A percentile compares a stretch with the other conserved stretches of the same genome.
Conservation (phyloP, 345 rosid species). For the Angophora floribunda region DNA sequence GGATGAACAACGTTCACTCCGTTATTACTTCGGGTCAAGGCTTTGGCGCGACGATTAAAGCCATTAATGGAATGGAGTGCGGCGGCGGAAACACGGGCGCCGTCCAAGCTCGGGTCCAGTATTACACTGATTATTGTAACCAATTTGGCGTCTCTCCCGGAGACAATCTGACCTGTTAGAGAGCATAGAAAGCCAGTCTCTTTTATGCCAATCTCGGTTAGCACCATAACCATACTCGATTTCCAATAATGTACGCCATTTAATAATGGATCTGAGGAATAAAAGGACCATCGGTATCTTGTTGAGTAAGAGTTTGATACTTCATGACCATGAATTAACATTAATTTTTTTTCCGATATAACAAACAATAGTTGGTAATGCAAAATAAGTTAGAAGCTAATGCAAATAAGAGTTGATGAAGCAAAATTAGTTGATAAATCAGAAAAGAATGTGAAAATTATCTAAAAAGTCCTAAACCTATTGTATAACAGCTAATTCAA, state of each 20-base stretch:
- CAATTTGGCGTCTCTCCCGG: not conserved
- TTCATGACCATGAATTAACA: not conserved
- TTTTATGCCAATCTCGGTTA: not conserved
- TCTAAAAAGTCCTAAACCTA: no score
- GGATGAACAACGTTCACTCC: conserved; percentile 37
- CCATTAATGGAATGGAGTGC: conserved; percentile 41
- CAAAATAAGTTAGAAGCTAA: not conserved
- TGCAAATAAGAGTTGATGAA: not conserved
- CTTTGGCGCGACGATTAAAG: conserved; percentile 35
- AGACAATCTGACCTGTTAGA: not conserved
- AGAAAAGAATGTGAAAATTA: no score
- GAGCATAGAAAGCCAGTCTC: not conserved
- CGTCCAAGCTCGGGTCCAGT: conserved; percentile 23
- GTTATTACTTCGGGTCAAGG: conserved; percentile 25
- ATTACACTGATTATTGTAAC: conserved; percentile 28
- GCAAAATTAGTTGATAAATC: no score
- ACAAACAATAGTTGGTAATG: not conserved
- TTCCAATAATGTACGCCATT: not conserved
- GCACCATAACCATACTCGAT: not conserved
- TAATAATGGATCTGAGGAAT: not conserved
- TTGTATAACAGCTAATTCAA: no score
- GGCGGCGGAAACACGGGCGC: conserved; percentile 13
- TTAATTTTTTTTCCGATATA: not conserved
- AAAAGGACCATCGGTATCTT: not conserved
- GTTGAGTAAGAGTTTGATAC: not conserved